Evolutionary conservation across 2,329 filamentous ascomycete genomes (phyloP).

Genomic region (Cercospora sp.): DNA sequence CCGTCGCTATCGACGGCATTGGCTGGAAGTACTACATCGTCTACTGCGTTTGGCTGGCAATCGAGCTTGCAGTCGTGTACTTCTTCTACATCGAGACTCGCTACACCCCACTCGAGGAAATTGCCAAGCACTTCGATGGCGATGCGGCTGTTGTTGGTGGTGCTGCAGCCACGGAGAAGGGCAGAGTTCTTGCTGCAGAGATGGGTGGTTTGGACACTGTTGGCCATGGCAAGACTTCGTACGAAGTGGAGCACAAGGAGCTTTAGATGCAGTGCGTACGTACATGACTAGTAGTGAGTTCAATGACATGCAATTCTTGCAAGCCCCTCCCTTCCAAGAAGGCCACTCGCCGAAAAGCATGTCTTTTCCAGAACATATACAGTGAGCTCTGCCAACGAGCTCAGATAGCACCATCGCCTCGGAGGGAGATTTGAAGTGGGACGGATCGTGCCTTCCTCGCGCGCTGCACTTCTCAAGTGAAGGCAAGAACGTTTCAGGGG

Average conservation of each 20-base stretch:
- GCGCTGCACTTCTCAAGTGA: neutral
- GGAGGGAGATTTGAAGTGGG: neutral
- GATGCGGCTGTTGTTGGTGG: constrained; percentile 44
- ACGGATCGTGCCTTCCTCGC: neutral
- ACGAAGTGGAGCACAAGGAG: constrained; percentile 32
- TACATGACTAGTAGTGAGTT: neutral
- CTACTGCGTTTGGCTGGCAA: constrained; percentile 37
- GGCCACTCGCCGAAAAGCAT: neutral
- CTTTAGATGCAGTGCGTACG: constrained; percentile 14
- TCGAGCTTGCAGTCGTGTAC: constrained; percentile 38
- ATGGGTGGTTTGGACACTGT: constrained; percentile 30
- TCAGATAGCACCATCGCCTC: neutral
- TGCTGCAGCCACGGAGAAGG: constrained; percentile 40
- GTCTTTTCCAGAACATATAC: neutral
- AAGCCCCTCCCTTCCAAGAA: neutral
- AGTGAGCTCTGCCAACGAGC: neutral
- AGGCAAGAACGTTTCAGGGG: neutral
- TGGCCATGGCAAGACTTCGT: constrained; percentile 23
- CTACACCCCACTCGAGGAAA: constrained; percentile 49
- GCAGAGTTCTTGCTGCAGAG: constrained; percentile 29
- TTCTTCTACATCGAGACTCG: constrained; percentile 46
- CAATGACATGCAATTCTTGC: neutral
- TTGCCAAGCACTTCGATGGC: constrained; percentile 49
- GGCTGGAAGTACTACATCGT: constrained; percentile 38
- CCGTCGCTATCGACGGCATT: constrained; percentile 33